These are phyloP conservation scores for Carex arenaria DNA, from an alignment of 202 grass and related monocot genomes.

Conservation along the genomic window DNA sequence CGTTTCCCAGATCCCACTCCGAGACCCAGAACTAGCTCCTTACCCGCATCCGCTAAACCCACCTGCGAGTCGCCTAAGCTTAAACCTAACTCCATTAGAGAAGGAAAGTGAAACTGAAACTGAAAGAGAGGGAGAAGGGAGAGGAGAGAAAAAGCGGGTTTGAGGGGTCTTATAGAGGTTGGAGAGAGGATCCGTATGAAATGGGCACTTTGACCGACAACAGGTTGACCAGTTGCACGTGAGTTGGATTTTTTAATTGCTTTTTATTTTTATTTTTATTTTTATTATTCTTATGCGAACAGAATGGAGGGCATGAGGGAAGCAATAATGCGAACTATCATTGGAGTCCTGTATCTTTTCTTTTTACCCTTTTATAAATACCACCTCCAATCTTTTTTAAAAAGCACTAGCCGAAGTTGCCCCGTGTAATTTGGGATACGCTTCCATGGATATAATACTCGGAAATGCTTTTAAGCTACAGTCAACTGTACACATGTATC, in stretches of 20 bases:
- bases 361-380: constrained; percentile 55
- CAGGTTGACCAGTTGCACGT: constrained; percentile 28
- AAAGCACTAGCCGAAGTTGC: constrained; percentile 41
- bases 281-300: background rate
- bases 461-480: background rate
- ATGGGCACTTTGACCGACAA: constrained; percentile 14
- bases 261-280: background rate
- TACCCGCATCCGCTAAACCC: constrained; percentile 29
- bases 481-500: background rate
- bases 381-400: constrained; percentile 51
- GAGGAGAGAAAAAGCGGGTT: background rate
- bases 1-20: constrained; percentile 24
- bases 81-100: constrained; percentile 74
- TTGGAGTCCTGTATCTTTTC: constrained; percentile 58
- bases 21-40: constrained; percentile 52
- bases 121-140: background rate
- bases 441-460: background rate
- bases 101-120: background rate
- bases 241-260: constrained; percentile 20
- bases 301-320: constrained; percentile 20
- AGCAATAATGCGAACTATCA: constrained; percentile 64
- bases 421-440: constrained; percentile 13
- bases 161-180: constrained; percentile 10
- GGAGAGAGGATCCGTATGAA: constrained; percentile 9
- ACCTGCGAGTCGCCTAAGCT: constrained; percentile 54